A percentile compares a stretch with the other conserved stretches of the same genome.
Conservation (phyloP, 2,329 filamentous ascomycete genomes). For the Chrysosphaeria jannelii region DNA sequence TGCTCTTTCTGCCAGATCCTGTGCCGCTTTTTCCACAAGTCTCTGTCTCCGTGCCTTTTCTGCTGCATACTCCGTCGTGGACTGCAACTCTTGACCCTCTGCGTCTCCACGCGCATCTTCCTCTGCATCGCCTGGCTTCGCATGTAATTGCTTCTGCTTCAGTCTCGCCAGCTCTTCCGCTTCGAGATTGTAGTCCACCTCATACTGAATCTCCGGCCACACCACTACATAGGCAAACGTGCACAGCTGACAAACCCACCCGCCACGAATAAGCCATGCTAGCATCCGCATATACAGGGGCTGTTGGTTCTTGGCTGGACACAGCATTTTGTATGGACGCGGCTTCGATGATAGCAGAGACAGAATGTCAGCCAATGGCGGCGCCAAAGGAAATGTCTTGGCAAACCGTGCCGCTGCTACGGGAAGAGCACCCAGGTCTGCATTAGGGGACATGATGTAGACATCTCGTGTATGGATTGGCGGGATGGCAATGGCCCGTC, state of each 20-base stretch:
- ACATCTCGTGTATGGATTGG: slow-evolving; percentile 71
- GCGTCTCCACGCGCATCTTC: too few relatives aligned
- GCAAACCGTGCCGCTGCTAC: slow-evolving; percentile 43
- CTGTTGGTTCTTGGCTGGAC: slow-evolving; percentile 66
- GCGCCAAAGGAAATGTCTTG: slow-evolving; percentile 52
- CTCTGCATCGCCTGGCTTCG: too few relatives aligned
- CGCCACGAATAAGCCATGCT: slow-evolving; percentile 73
- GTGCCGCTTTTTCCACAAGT: slow-evolving; percentile 22
- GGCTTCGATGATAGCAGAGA: slow-evolving; percentile 52
- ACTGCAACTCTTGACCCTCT: not conserved
- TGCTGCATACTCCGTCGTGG: slow-evolving; percentile 20
- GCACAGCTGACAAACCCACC: slow-evolving; percentile 79
- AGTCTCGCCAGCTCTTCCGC: slow-evolving; percentile 22
- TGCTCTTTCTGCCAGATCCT: slow-evolving; percentile 23
- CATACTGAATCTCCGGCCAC: slow-evolving; percentile 51
- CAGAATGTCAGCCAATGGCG: slow-evolving; percentile 64
- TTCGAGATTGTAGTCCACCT: slow-evolving; percentile 43
- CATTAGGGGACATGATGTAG: slow-evolving; percentile 78
- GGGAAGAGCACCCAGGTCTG: slow-evolving; percentile 41
- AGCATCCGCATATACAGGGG: slow-evolving; percentile 71
- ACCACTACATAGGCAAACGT: slow-evolving; percentile 77
- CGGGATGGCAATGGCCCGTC: slow-evolving; percentile 68
- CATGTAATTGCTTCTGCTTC: slow-evolving; percentile 7
- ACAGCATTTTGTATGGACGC: slow-evolving; percentile 53
- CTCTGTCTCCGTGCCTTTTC: slow-evolving; percentile 30